Evolutionary conservation across 306 rosid species (phyloP).

Genomic region (Gynostemma pentaphyllum): DNA sequence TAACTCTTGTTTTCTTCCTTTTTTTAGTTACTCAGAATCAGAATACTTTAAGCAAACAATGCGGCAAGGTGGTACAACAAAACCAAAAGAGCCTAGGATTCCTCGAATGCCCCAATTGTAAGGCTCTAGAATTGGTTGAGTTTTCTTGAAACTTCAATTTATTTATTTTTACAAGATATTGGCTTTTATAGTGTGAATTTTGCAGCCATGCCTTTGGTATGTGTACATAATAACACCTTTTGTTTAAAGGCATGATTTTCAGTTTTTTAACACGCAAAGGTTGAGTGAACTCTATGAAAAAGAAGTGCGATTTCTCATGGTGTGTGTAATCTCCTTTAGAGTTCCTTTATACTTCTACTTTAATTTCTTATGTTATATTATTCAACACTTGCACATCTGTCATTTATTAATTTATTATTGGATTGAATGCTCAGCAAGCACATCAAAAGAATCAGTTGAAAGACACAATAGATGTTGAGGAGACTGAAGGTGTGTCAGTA

Average conservation of each 20-base stretch:
- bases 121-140: slow-evolving; percentile 17
- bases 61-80: slow-evolving; percentile 94
- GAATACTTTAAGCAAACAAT: slow-evolving; percentile 95
- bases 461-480: slow-evolving; percentile 93
- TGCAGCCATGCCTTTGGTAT: slow-evolving; percentile 2
- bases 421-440: slow-evolving; percentile 51
- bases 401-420: slow-evolving; percentile 13
- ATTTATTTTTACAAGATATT: background rate
- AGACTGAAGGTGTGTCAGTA: slow-evolving; percentile 59
- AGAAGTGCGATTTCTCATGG: slow-evolving; percentile 97
- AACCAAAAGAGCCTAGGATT: slow-evolving; percentile 91
- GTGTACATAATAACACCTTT: background rate
- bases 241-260: slow-evolving; percentile 74
- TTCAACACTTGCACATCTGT: background rate
- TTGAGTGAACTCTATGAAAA: slow-evolving; percentile 90
- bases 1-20: slow-evolving; percentile 11
- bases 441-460: slow-evolving; percentile 97
- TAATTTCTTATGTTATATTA: background rate
- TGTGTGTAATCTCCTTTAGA: slow-evolving; percentile 25
- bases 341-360: slow-evolving; percentile 6
- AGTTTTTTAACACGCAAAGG: slow-evolving; percentile 90
- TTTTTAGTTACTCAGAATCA: slow-evolving; percentile 75
- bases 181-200: too few species aligned
- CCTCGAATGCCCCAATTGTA: slow-evolving; percentile 99
- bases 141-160: background rate